These are phyloP conservation scores for Pharus latifolius DNA, from an alignment of 176 grass and related monocot genomes.

Conservation along the genomic window DNA sequence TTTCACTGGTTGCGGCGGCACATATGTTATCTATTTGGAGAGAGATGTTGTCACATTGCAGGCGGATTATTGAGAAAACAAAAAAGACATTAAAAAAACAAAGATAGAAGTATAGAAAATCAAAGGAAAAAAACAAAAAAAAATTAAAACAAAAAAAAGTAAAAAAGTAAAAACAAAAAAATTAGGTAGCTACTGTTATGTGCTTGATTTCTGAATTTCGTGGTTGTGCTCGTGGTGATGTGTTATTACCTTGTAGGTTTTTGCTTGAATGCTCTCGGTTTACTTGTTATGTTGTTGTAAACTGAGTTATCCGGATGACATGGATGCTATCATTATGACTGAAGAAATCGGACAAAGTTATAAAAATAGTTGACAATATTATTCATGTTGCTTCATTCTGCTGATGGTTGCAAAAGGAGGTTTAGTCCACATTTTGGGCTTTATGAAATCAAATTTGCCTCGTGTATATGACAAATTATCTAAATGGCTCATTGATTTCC, in stretches of 20 bases:
- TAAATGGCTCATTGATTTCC: too few species aligned
- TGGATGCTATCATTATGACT: background rate
- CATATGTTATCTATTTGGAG: background rate
- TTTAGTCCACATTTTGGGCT: background rate
- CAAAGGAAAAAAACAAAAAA: background rate
- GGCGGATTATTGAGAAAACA: background rate
- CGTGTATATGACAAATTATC: too few species aligned
- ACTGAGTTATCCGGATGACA: background rate
- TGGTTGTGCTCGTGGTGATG: background rate
- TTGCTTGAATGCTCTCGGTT: background rate
- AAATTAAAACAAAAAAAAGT: background rate
- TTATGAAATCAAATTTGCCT: background rate
- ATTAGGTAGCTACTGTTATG: background rate
- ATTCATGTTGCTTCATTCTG: background rate
- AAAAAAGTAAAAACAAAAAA: background rate
- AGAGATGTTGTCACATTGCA: constrained; percentile 11
- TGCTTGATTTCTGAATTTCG: background rate
- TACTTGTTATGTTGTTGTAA: background rate
- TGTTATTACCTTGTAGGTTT: background rate
- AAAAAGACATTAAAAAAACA: constrained; percentile 8
- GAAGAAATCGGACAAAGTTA: background rate
- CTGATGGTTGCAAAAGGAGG: background rate
- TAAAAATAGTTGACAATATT: constrained; percentile 7
- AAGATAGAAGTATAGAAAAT: constrained; percentile 6
- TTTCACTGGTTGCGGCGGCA: constrained; percentile 31